Base-by-base conservation (phyloP, 2,329 filamentous ascomycete genomes). In the Neonectria coccinea region DNA sequence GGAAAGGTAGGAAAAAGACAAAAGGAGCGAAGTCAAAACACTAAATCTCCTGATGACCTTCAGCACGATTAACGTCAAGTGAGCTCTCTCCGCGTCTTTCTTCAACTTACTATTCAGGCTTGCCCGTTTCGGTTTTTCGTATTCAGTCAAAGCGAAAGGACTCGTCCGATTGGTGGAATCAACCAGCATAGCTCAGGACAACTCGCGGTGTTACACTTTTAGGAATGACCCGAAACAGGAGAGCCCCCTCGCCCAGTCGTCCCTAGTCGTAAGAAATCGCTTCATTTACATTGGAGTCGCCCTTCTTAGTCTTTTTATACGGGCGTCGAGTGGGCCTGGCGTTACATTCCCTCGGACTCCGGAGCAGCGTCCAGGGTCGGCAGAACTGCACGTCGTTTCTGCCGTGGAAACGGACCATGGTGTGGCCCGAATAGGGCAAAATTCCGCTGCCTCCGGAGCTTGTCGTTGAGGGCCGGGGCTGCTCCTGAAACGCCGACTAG, bases 401-500 rank as follows among this genome's bases (percentile, higher is more conserved):
- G 33, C 44, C 8, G 31, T n/a, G 12, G 22, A 39, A 54, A 42
- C 50, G n/a, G 60, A 36, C 48, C 50, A 50, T 14, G 22, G 16
- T 27, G 45, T 33, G 2, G 31, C 25, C 33, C 31, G 18, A 59
- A 44, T 27, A n/a, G 47, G 33, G 25, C 47, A 42, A 22, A 22
- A 33, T 3, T 51, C 45, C 41, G 55, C 18, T 14, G 27, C 16
- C 41, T 33, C 20, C 55, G 27, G 22, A 25, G 2, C 10, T 22
- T 20, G 20, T 18, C 33, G 50, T 47, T 12, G 18, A 45, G 18
- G 3, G 4, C 31, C 55, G 10, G 41, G 54, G 48, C 14, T 33
- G 18, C 14, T 44, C 55, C 60, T 63, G 60, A 63, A 56, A 63
- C 60, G 31, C 50, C 50, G 48, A 55, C 42, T 18, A 14, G 18